Evolutionary conservation across 2,329 filamentous ascomycete species (phyloP).

Genomic region (Coniochaeta sp.): DNA sequence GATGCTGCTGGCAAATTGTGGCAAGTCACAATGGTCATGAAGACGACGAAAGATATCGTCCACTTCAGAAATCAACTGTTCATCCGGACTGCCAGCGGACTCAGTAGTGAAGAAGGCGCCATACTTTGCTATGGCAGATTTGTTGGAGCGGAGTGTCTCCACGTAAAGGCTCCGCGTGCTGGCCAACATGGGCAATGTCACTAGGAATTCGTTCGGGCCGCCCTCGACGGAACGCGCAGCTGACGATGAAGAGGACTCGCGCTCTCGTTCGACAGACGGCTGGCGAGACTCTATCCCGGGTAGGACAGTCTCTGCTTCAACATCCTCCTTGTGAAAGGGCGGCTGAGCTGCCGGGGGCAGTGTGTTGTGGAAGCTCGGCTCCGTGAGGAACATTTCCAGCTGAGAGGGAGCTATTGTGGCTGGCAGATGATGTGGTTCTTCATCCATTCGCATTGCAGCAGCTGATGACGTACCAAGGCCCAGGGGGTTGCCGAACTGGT

Average conservation of each 20-base stretch:
- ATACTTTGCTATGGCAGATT: conserved; percentile 36
- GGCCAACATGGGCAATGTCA: conserved; percentile 51
- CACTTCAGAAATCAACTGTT: conserved; percentile 33
- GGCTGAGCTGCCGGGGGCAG: neutral
- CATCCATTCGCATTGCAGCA: neutral
- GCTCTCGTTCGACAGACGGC: conserved; percentile 1
- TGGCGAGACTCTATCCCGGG: conserved; percentile 1
- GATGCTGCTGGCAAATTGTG: conserved; percentile 38
- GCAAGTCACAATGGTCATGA: conserved; percentile 49
- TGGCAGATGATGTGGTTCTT: neutral
- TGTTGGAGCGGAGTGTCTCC: conserved; percentile 36
- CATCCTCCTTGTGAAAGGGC: neutral
- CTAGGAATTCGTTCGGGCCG: conserved; percentile 34
- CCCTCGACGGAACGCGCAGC: conserved; percentile 1
- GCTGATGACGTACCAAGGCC: neutral
- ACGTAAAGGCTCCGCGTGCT: conserved; percentile 45
- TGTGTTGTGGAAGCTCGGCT: neutral
- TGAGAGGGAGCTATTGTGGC: neutral
- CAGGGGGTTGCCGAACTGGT: neutral
- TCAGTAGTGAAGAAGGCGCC: conserved; percentile 32
- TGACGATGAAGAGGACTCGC: neutral
- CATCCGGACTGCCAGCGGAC: conserved; percentile 28
- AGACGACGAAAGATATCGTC: conserved; percentile 43
- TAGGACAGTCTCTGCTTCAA: neutral
- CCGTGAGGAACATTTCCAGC: neutral